Percentiles rank a stretch among this genome's conserved stretches.
Conservation (phyloP, 441 rosid genomes). For the Cnidoscolus chayamansa region DNA sequence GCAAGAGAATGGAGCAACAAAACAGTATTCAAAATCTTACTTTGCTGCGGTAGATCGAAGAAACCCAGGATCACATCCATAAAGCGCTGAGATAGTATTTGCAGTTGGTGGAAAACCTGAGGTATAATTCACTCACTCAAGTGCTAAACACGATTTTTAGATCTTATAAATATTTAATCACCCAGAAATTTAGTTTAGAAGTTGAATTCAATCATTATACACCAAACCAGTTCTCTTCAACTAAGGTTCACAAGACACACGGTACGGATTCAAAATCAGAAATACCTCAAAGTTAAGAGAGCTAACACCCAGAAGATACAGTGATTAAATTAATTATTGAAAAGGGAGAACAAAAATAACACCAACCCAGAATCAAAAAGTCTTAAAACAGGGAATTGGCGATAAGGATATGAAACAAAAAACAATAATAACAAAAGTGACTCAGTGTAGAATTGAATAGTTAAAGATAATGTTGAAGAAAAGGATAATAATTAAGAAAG, state of each 20-base stretch:
- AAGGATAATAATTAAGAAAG: not conserved
- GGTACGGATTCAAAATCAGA: constrained; percentile 14
- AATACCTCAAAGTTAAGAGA: not conserved
- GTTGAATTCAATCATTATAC: not conserved
- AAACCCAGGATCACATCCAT: constrained; percentile 5
- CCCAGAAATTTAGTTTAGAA: not conserved
- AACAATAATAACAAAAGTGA: not conserved
- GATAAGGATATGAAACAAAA: not conserved
- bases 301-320: not conserved
- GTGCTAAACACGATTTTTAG: not conserved
- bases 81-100: not conserved
- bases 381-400: not conserved
- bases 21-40: constrained; percentile 6
- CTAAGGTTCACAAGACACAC: not conserved
- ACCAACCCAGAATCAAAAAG: constrained; percentile 28
- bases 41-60: constrained; percentile 8
- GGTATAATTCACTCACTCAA: not conserved
- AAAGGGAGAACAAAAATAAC: not conserved
- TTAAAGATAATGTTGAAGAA: not conserved
- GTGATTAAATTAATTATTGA: not conserved
- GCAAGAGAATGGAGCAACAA: not conserved
- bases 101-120: constrained; percentile 9
- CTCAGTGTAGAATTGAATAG: not conserved
- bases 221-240: constrained; percentile 14
- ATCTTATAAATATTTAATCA: not conserved